These are phyloP conservation scores for Candida alai DNA, from an alignment of 805 yeast genomes.

Conservation along the genomic window DNA sequence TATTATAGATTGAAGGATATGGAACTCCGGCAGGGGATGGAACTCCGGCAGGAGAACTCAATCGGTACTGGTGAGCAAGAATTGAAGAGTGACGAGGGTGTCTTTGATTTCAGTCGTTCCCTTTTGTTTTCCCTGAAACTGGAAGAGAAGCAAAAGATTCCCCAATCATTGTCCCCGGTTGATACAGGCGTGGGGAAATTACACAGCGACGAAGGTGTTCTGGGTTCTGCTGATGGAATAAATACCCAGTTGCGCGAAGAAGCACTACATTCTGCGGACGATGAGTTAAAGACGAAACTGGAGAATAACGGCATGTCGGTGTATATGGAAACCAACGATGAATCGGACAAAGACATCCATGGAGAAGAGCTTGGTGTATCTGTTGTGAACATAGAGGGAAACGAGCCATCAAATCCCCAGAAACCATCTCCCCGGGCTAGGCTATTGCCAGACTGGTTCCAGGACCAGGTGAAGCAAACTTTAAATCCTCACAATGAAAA, in stretches of 20 bases:
- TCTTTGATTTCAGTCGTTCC: slow-evolving; percentile 18
- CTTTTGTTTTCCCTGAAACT: slow-evolving; percentile 14
- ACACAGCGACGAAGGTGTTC: too few species aligned
- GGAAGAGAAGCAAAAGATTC: slow-evolving; percentile 2
- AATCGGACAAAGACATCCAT: too few species aligned
- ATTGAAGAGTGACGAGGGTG: background rate
- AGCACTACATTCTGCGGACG: too few species aligned
- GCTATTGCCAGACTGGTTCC: slow-evolving; percentile 36
- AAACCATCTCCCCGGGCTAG: too few species aligned
- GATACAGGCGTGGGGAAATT: too few species aligned
- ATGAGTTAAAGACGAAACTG: background rate
- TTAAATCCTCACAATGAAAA: slow-evolving; percentile 10
- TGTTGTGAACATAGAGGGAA: too few species aligned
- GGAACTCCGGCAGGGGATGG: slow-evolving; percentile 14
- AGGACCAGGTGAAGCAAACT: slow-evolving; percentile 8
- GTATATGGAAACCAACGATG: slow-evolving; percentile 1
- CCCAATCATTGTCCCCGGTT: too few species aligned
- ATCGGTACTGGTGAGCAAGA: background rate
- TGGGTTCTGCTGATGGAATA: too few species aligned
- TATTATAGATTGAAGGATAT: slow-evolving; percentile 24
- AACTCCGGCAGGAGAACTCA: slow-evolving; percentile 2
- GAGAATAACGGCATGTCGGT: slow-evolving; percentile 1
- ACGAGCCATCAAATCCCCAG: too few species aligned
- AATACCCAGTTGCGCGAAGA: too few species aligned
- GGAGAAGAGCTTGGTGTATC: too few species aligned